Base-by-base conservation (phyloP, 495 filamentous ascomycete genomes). In the Talaromyces ruber region DNA sequence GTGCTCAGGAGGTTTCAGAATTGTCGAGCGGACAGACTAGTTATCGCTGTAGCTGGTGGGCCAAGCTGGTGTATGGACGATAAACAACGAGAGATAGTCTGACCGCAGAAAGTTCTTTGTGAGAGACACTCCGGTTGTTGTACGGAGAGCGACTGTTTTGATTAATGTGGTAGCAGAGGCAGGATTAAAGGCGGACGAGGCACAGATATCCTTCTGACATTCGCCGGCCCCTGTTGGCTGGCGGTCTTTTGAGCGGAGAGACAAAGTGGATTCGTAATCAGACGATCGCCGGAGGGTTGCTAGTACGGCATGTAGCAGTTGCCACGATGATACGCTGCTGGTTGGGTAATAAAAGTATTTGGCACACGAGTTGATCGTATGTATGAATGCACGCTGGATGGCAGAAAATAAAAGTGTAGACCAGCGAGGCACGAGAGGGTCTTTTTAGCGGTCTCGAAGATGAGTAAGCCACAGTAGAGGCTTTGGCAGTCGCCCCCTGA, bases 221-320 rank as follows among this genome's bases (percentile, higher is more conserved):
- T 58, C 55, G 21, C 21, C 11, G 28, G 6, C 43, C 59, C 59
- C 59, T 52, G 59, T 60, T 60, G 39, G 43, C 26, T 54, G 47
- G 51, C 51, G 22, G 51, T 25, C 22, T 54, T n/a, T 26, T 25
- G 22, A 54, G 51, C 51, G 51, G 51, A 54, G 57, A 51, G 26
- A 29, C 14, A 34, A 60, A 52, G 59, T 60, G 59, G 59, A 52
- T 50, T 60, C 59, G 37, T 24, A 59, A 60, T 50, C 43, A 50
- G 59, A 59, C 39, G 59, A 60, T 60, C 59, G 59, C 59, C 59
- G 59, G 43, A 39, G 32, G 58, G 28, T 60, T 59, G 57, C 57
- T 59, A 24, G 34, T 26, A 59, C 57, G 57, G 58, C 39, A 59
- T 59, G 58, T 26, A 58, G 55, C 29, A 37, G 29, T 34, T 26